These are phyloP conservation scores for Beauveria bassiana DNA, from an alignment of 2,329 filamentous ascomycete genomes.

Conservation along the genomic window DNA sequence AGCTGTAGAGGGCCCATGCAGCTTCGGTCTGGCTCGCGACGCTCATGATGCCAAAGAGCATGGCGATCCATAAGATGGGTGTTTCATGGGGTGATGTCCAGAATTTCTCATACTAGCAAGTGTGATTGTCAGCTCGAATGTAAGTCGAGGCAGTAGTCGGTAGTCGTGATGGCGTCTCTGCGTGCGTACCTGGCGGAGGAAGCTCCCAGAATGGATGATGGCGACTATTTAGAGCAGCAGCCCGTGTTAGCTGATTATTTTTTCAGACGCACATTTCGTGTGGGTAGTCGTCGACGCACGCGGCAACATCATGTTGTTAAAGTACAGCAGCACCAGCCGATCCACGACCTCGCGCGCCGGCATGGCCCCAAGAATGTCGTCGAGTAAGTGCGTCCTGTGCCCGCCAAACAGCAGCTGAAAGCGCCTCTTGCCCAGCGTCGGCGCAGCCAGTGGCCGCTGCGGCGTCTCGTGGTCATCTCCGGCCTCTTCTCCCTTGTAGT, in stretches of 20 bases:
- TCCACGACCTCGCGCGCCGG: not conserved
- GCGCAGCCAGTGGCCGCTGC: not conserved
- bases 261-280: not conserved
- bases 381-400: not conserved
- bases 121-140: not conserved
- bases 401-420: conserved; percentile 8
- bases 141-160: not conserved
- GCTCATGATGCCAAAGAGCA: conserved; percentile 36
- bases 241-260: not conserved
- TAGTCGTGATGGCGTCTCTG: not conserved
- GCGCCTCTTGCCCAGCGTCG: not conserved
- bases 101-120: conserved; percentile 33
- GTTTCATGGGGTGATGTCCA: conserved; percentile 31
- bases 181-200: not conserved
- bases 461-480: not conserved
- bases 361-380: not conserved
- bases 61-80: conserved; percentile 37
- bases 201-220: conserved; percentile 3
- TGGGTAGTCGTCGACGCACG: not conserved
- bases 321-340: conserved; percentile 3
- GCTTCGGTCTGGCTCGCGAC: conserved; percentile 20
- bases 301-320: conserved; percentile 5
- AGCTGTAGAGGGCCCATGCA: conserved; percentile 20
- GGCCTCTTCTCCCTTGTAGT: not conserved
- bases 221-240: not conserved